Evolutionary conservation across 2,329 filamentous ascomycete species (phyloP).

Genomic region (Gnomoniopsis sp.): DNA sequence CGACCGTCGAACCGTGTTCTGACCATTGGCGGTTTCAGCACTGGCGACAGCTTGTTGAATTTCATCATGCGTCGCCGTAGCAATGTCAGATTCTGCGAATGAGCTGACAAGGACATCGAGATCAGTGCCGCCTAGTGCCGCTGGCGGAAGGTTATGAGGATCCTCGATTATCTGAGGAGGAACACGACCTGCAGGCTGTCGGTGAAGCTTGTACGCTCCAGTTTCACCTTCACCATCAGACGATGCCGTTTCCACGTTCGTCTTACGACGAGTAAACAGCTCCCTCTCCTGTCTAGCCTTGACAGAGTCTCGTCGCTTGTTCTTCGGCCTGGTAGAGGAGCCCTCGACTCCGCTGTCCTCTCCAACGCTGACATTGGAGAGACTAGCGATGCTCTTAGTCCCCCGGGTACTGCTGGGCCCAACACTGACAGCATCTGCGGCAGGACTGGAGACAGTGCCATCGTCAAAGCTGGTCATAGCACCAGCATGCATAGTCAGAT

Average conservation of each 20-base stretch:
- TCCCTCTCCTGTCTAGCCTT: slow-evolving; percentile 84
- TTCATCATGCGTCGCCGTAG: slow-evolving; percentile 69
- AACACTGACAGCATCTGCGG: slow-evolving; percentile 59
- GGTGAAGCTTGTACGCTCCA: slow-evolving; percentile 49
- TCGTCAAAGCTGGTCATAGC: slow-evolving; percentile 58
- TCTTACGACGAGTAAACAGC: slow-evolving; percentile 80
- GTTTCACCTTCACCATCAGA: slow-evolving; percentile 51
- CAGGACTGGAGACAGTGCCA: slow-evolving; percentile 36
- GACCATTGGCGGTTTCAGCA: slow-evolving; percentile 65
- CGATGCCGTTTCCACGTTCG: slow-evolving; percentile 55
- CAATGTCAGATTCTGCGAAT: slow-evolving; percentile 76
- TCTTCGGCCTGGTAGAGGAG: slow-evolving; percentile 61
- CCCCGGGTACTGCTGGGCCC: slow-evolving; percentile 83
- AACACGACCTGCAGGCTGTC: slow-evolving; percentile 38
- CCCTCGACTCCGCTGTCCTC: slow-evolving; percentile 62
- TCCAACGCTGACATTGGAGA: slow-evolving; percentile 71
- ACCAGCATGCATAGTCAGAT: slow-evolving; percentile 94
- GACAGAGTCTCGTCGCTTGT: slow-evolving; percentile 74
- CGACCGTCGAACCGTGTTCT: slow-evolving; percentile 43
- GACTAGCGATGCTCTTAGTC: slow-evolving; percentile 85
- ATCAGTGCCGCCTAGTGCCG: slow-evolving; percentile 65
- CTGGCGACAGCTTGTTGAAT: slow-evolving; percentile 66
- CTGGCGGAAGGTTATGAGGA: slow-evolving; percentile 57
- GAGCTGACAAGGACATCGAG: slow-evolving; percentile 76
- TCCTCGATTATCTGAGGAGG: slow-evolving; percentile 67